Evolutionary conservation across 805 yeast species (phyloP), one percentile per base, ranked within the genome.

Genomic region (Spathaspora gorwiae): DNA sequence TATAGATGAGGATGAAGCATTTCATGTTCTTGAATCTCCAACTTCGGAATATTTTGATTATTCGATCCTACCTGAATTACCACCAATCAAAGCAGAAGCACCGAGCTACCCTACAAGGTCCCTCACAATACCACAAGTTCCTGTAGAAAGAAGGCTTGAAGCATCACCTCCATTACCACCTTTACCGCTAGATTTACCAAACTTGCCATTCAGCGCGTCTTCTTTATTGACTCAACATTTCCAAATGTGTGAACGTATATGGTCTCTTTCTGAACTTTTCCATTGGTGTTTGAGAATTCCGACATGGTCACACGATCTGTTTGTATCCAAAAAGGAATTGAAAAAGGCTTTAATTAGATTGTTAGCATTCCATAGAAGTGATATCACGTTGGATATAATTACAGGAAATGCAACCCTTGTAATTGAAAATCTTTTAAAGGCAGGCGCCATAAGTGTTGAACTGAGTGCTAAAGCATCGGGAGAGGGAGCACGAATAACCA

Each of bases 191-290:
- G 72, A 69, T 38, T 53, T 79, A 14, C 87, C 87, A 0, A 70
- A 75, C 38, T 65, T 81, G 7, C 85, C 85, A 2, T 82, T 81
- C 49, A 61, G 78, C 3, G 73, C 84, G 0, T 69, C 76, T 10
- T 61, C 73, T 0, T 57, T 82, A 33, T 35, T 33, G 12, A 70
- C 71, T 15, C 62, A 65, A n/a, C 83, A 81, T 49, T 70, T 79
- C 43, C 57, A 73, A 9, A 68, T 64, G 24, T 80, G 85, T 51
- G 55, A 57, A 2, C 61, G 62, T 32, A 72, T 80, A 3, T 73
- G 76, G 64, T 66, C 76, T 0, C 50, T 83, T 11, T 72, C 75
- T 0, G 69, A 68, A 14, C 62, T 82, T 4, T 81, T 77, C 53
- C 55, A 61, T 29, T 82, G 87, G 87, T 74, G 82, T 32, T 65